Percentiles rank a stretch among this genome's conserved stretches.
Evolutionary conservation across 2,329 filamentous ascomycete species (phyloP).

Genomic region (Colletotrichum brevisporum): DNA sequence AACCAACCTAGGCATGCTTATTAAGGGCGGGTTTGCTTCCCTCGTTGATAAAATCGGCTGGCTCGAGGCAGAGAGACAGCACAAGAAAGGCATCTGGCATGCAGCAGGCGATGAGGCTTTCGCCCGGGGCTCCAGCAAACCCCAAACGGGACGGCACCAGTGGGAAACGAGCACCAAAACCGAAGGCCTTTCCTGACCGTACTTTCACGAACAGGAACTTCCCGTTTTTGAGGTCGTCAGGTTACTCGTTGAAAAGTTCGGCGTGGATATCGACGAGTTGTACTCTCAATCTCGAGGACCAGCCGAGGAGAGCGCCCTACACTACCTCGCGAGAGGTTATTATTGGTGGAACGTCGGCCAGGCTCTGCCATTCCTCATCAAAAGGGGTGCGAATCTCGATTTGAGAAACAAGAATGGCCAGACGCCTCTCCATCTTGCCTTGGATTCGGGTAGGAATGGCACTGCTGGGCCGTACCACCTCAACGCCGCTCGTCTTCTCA

Average conservation of each 20-base stretch:
- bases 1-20: slow-evolving; percentile 24
- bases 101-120: not conserved
- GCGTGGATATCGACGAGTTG: slow-evolving; percentile 50
- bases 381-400: slow-evolving; percentile 22
- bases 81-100: slow-evolving; percentile 24
- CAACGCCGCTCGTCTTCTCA: slow-evolving; percentile 27
- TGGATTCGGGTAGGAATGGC: not conserved
- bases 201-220: slow-evolving; percentile 44
- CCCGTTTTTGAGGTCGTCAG: slow-evolving; percentile 53
- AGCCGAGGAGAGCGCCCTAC: not conserved
- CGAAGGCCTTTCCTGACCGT: slow-evolving; percentile 45
- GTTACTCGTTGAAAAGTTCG: slow-evolving; percentile 51
- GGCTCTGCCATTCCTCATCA: slow-evolving; percentile 37
- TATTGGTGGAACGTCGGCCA: slow-evolving; percentile 40
- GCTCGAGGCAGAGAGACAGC: slow-evolving; percentile 27
- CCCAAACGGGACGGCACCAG: not conserved
- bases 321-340: slow-evolving; percentile 3
- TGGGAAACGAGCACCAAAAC: not conserved
- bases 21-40: slow-evolving; percentile 38
- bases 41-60: slow-evolving; percentile 43
- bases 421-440: slow-evolving; percentile 35
- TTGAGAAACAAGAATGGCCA: slow-evolving; percentile 5
- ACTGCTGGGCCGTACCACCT: not conserved
- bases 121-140: no score
- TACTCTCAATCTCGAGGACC: not conserved